Evolutionary conservation across 139 green algal genomes (phyloP), one percentile per base, ranked within the genome.

Genomic region (Chlamydomonas urium): DNA sequence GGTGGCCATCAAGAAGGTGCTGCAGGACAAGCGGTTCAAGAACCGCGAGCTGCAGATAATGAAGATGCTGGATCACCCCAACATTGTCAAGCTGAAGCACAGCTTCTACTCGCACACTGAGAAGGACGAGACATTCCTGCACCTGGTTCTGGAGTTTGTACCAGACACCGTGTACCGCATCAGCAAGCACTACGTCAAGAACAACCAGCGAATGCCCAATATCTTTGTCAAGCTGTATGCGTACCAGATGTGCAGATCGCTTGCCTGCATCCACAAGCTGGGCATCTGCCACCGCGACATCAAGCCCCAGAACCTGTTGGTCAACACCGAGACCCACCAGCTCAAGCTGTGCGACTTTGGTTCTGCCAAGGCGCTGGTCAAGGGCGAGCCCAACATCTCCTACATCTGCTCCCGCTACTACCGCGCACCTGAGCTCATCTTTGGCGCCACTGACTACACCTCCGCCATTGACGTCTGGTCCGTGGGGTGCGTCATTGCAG

Each of bases 11-110:
- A 99, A 99, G 84, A 99, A 99, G 83, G 96, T 99, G 68, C 83
- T 99, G 75, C 96, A 99, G 81, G 96, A 99, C 81, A 97, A 96
- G 86, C 86, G 96, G 4, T 99, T 98, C 87, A 99, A 99, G 83
- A 99, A 99, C 85, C 76, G 96, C 4, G 96, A 99, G 89, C 86
- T 99, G 84, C 88, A 95, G 81, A 99, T 99, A 75, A 99, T 99
- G 91, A 90, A 93, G 69, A 87, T 96, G 72, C 82, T 99, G 74
- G 79, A 91, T 47, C 96, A 99, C 83, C 91, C 93, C 50, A 99
- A 98, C 86, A 91, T 99, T 34, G 93, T 99, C 6, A 75, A 85
- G 66, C 88, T 99, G 26, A 94, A 94, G 81, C 94, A 99, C 86
- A 98, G 93, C 87, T 99, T 98, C 82, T 98, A 97, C 79, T 94